Conservation (phyloP, 306 rosid genomes). For the Cucumis cinereus region DNA sequence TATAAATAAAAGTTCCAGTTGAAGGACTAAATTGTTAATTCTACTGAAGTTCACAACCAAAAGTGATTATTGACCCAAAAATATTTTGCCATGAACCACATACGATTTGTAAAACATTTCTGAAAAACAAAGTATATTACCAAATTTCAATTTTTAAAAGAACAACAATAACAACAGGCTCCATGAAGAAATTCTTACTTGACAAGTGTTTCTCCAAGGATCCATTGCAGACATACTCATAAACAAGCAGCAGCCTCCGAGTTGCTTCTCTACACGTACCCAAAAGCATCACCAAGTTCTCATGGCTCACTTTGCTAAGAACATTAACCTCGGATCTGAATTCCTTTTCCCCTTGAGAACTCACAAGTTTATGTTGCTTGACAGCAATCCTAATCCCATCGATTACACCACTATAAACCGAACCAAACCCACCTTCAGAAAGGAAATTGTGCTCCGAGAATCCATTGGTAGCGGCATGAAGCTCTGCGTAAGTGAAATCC, state of each 20-base stretch:
- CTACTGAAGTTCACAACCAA: too few species aligned
- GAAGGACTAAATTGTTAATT: too few species aligned
- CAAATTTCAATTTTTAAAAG: background rate
- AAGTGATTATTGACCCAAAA: background rate
- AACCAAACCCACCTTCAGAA: constrained; percentile 88
- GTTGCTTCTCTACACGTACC: constrained; percentile 72
- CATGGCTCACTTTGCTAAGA: constrained; percentile 72
- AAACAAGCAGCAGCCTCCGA: constrained; percentile 71
- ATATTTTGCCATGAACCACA: background rate
- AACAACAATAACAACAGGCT: background rate
- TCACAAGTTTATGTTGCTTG: constrained; percentile 54
- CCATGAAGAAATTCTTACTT: constrained; percentile 20
- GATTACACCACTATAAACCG: constrained; percentile 46
- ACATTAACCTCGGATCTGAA: constrained; percentile 62
- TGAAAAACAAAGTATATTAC: background rate
- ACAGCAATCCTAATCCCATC: constrained; percentile 58
- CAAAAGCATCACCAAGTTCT: constrained; percentile 62
- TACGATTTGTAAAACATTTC: background rate
- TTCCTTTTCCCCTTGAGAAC: constrained; percentile 76
- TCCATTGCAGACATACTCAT: constrained; percentile 72
- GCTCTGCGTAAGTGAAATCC: constrained; percentile 54
- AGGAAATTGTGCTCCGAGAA: constrained; percentile 43
- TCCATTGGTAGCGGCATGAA: constrained; percentile 39
- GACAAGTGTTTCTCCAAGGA: constrained; percentile 72
- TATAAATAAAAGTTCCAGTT: too few species aligned